phyloP scores from a whole-genome alignment of 495 filamentous ascomycete species.

The Geoglossum glabrum region DNA sequence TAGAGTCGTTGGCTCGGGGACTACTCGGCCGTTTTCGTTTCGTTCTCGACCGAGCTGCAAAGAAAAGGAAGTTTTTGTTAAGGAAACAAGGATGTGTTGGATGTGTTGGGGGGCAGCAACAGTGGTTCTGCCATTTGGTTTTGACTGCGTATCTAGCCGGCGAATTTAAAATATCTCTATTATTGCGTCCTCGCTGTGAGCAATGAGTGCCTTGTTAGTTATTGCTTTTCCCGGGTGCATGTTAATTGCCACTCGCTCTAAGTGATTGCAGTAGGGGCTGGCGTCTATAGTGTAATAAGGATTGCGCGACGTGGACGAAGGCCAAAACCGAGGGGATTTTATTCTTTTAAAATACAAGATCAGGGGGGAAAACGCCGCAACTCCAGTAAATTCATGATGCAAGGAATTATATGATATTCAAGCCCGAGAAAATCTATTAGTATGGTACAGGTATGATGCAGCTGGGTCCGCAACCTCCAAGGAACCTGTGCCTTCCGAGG shows the following conservation, averaged over 20 bases:
- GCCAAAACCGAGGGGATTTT: too few species aligned
- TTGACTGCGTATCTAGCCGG: background rate
- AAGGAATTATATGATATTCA: background rate
- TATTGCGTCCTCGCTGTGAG: background rate
- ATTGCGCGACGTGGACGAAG: too few species aligned
- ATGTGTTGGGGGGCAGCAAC: background rate
- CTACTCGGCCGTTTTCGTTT: conserved; percentile 7
- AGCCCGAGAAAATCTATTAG: background rate
- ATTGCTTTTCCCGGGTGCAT: background rate
- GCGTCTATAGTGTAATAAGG: too few species aligned
- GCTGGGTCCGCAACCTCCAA: background rate
- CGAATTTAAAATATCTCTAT: background rate
- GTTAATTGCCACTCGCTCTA: background rate
- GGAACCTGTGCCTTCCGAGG: background rate
- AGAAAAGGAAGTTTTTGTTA: background rate
- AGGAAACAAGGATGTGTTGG: background rate
- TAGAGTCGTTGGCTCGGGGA: conserved; percentile 10
- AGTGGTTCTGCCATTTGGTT: background rate
- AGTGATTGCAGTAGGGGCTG: too few species aligned
- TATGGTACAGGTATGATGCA: background rate
- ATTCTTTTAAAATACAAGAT: background rate
- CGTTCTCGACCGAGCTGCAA: conserved; percentile 3
- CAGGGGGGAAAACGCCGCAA: too few species aligned
- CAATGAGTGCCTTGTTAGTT: background rate
- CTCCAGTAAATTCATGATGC: background rate